Conservation (phyloP, 164 flowering plant species). For the Chloranthus sessilifolius region DNA sequence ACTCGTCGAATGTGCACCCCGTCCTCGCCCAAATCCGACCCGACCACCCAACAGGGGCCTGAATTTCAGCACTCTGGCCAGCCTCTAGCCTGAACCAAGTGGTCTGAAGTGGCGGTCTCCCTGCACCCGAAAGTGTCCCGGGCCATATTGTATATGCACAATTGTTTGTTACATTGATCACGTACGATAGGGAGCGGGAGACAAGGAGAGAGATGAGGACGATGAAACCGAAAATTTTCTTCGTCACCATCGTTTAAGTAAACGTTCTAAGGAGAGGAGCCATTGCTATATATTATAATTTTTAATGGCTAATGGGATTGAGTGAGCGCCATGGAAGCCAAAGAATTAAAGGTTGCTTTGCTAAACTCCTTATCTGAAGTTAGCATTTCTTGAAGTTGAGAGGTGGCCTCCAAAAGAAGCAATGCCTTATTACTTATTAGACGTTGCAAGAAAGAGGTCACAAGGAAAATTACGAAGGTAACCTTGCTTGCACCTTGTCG, state of each 20-base stretch:
- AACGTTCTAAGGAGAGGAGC: neutral
- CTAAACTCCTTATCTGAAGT: neutral
- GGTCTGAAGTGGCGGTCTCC: constrained; percentile 46
- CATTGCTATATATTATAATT: constrained; percentile 2
- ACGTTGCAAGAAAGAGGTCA: too few relatives aligned
- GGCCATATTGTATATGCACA: constrained; percentile 85
- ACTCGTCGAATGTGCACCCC: constrained; percentile 54
- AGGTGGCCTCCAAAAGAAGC: neutral
- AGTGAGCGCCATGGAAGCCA: neutral
- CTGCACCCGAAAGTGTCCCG: constrained; percentile 62
- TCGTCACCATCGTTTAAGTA: neutral
- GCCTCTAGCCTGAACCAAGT: constrained; percentile 62
- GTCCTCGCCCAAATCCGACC: constrained; percentile 87
- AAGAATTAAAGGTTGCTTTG: constrained; percentile 1
- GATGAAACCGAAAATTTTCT: constrained; percentile 1
- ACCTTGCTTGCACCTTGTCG: too few relatives aligned
- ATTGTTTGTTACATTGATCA: constrained; percentile 62
- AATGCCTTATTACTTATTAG: neutral
- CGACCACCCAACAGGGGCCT: constrained; percentile 58
- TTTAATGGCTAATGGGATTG: neutral
- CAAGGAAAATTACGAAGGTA: too few relatives aligned
- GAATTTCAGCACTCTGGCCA: constrained; percentile 32
- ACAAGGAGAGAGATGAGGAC: constrained; percentile 1
- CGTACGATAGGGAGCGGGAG: constrained; percentile 15
- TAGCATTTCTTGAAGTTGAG: neutral